Base-by-base conservation (phyloP, 2,329 filamentous ascomycete genomes). In the Trichoderma gracile region DNA sequence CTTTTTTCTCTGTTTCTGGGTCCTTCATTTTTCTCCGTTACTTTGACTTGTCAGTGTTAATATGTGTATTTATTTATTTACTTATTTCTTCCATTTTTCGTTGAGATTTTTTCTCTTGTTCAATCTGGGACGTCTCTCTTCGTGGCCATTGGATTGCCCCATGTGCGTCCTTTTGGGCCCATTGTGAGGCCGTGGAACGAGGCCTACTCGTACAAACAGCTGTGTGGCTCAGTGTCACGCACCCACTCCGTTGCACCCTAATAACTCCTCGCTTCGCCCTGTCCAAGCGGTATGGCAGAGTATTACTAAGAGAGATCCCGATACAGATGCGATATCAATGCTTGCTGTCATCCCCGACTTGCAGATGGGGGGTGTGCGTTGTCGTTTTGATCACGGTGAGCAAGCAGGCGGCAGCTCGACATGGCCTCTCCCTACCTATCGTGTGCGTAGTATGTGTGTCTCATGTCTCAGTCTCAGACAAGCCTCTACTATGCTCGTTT, bases 381-480 rank as follows among this genome's bases (percentile, higher is more conserved):
- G 57, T 19, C 46, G 21, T 23, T 45, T 21, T 62, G 58, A 62
- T 62, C 49, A 60, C 58, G 47, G 49, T 50, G 58, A 38, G 33
- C 23, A 52, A 38, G 38, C 40, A 62, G 47, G 58, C 47, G 58
- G 46, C 57, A 61, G 27, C 33, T 30, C 40, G 43, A 30, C 58
- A 46, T 54, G 40, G 47, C 33, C 49, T 61, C 23, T 61, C 33
- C 40, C 49, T 61, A 46, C 49, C 10, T 38, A 10, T 19, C 42
- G 57, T 50, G 25, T 61, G 8, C 27, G 33, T 57, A 14, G 33
- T 57, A 14, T 21, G 40, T 30, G 21, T 45, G 30, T 42, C 10
- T 54, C 8, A 5, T 45, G 42, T 45, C 42, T 19, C 17, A 45
- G 42, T 45, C 17, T 19, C 42, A 38, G 10, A 14, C 12, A 5